Evolutionary conservation across 106 monocot species (phyloP), one percentile per base, ranked within the genome.

Genomic region (Acanthochlamys bracteata): DNA sequence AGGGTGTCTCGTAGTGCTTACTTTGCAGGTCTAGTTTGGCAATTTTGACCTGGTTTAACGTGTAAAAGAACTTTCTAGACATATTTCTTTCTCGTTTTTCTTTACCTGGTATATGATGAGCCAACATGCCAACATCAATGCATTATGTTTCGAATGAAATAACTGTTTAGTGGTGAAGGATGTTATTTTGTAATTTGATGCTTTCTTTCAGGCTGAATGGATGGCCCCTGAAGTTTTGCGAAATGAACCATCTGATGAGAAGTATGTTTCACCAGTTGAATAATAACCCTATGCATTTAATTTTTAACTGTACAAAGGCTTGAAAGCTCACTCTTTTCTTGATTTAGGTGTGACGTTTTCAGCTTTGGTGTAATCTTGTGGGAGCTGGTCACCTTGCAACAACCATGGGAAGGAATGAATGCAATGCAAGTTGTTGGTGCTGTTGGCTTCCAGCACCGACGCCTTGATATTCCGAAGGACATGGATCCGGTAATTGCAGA

Each of bases 341-440:
- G 20, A 59, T 55, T 63, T 57, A 88, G 88, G 69, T 83, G 80
- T 75, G 88, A 88, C 56, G 83, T 88, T 66, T 88, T 75, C 60
- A 83, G 88, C 54, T 88, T 75, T 64, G 88, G 83, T 42, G 83
- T 88, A 40, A 88, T 88, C 77, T 21, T 88, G 24, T 88, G 88
- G 88, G 88, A 88, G 66, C 77, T 88, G 0, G 74, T 71, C 46
- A 88, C 88, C 15, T 60, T 83, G 25, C 80, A 78, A 55, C 77
- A 78, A 27, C 88, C 88, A 20, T 88, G 88, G 88, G 80, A 65
- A 60, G 83, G 83, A 40, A 83, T 88, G 83, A 88, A 83, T n/a
- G 62, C 88, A 3, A 88, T 88, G 83, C 88, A 83, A 66, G 88
- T 88, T 24, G 87, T 88, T 42, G 87, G 87, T 61, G 87, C 87